Conservation (phyloP, 202 grass and related monocot genomes). For the Setaria viridis region DNA sequence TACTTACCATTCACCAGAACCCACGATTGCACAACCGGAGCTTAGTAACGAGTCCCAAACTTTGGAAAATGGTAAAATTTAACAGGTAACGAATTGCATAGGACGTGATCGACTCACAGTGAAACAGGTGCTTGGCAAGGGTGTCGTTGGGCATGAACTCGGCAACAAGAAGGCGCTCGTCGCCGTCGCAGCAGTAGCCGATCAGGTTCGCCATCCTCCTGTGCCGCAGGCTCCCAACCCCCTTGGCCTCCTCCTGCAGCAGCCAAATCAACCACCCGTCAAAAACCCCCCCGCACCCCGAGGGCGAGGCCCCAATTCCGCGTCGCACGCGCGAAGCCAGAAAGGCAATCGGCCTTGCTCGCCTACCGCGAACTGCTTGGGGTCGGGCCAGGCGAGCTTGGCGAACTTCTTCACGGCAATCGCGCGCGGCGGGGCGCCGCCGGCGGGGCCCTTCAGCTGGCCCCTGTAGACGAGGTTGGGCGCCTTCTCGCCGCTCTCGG, state of each 20-base stretch:
- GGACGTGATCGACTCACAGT: slow-evolving; percentile 61
- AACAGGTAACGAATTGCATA: background rate
- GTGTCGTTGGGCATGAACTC: slow-evolving; percentile 99
- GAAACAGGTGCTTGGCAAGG: slow-evolving; percentile 92
- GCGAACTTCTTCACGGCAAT: slow-evolving; percentile 94
- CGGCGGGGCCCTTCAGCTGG: slow-evolving; percentile 41
- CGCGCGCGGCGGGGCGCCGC: slow-evolving; percentile 39
- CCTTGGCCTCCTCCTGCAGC: slow-evolving; percentile 87
- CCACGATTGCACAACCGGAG: background rate
- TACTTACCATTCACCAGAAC: background rate
- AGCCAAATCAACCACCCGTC: slow-evolving; percentile 12
- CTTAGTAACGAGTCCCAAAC: background rate
- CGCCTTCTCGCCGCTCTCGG: slow-evolving; percentile 93
- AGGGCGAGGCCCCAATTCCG: background rate
- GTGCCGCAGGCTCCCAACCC: slow-evolving; percentile 78
- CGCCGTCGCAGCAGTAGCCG: slow-evolving; percentile 92
- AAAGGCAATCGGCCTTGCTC: background rate
- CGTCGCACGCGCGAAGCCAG: background rate
- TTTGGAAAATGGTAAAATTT: slow-evolving; percentile 5
- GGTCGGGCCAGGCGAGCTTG: slow-evolving; percentile 87
- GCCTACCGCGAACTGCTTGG: slow-evolving; percentile 91
- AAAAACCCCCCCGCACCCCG: background rate
- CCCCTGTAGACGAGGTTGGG: slow-evolving; percentile 91
- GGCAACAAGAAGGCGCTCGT: slow-evolving; percentile 89
- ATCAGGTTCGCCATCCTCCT: slow-evolving; percentile 87